Conservation (phyloP, 2,329 filamentous ascomycete genomes). For the Ilyonectria destructans region DNA sequence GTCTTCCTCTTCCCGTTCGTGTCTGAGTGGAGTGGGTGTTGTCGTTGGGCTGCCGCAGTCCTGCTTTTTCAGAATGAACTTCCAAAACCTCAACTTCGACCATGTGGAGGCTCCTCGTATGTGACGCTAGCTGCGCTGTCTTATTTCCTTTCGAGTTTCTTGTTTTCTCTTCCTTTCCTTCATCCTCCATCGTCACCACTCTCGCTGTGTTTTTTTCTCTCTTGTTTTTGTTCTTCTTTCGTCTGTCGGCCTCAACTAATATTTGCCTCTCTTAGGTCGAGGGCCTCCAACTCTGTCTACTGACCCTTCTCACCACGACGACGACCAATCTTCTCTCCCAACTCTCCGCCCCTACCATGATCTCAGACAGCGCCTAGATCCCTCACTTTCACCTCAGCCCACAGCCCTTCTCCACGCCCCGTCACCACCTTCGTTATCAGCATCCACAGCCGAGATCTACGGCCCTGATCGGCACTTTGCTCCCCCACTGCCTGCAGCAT, state of each 20-base stretch:
- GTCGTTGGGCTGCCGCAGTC: slow-evolving; percentile 40
- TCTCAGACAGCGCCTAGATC: slow-evolving; percentile 44
- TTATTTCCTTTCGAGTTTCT: background rate
- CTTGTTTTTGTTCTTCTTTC: slow-evolving; percentile 10
- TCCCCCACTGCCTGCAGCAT: slow-evolving; percentile 47
- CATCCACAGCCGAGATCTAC: slow-evolving; percentile 61
- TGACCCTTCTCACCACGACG: slow-evolving; percentile 44
- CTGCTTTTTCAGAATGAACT: slow-evolving; percentile 55
- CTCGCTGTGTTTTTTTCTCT: slow-evolving; percentile 20
- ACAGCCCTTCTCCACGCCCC: slow-evolving; percentile 55
- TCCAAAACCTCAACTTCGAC: slow-evolving; percentile 56
- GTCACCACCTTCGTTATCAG: slow-evolving; percentile 57
- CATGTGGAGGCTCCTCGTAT: slow-evolving; percentile 58
- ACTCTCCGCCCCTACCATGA: slow-evolving; percentile 49
- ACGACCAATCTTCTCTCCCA: slow-evolving; percentile 45
- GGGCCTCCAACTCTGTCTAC: slow-evolving; percentile 44
- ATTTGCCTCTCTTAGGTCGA: slow-evolving; percentile 42
- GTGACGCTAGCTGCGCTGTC: slow-evolving; percentile 40
- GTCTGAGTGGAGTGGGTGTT: slow-evolving; percentile 52
- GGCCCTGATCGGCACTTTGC: slow-evolving; percentile 59
- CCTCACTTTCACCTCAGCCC: slow-evolving; percentile 56
- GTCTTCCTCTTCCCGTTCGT: slow-evolving; percentile 37
- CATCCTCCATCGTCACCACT: slow-evolving; percentile 4
- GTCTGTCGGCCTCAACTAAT: slow-evolving; percentile 33
- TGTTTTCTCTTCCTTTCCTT: background rate